phyloP scores from a whole-genome alignment of 129 eudicot species.

The Rutidosis leptorrhynchoides region DNA sequence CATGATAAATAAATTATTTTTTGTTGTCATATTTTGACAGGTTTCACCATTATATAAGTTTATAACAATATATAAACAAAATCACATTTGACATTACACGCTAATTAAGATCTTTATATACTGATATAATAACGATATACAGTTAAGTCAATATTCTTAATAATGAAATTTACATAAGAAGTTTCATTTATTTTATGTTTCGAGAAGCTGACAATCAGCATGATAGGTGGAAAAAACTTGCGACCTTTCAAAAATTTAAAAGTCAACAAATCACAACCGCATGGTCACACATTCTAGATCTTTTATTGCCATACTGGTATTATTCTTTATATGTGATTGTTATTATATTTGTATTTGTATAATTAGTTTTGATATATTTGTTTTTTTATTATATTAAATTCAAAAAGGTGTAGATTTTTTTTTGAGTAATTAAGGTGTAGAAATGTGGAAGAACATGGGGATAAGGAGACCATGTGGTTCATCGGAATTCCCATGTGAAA shows the following conservation, averaged over 20 bases:
- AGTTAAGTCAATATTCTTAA: no score
- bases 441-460: conserved; percentile 26
- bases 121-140: no score
- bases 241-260: conserved; percentile 12
- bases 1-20: neutral
- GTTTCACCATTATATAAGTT: no score
- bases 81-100: no score
- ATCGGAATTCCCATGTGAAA: neutral
- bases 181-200: neutral
- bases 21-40: neutral
- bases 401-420: no score
- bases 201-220: neutral
- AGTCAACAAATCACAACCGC: conserved; percentile 11
- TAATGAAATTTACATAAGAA: neutral
- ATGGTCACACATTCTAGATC: conserved; percentile 18
- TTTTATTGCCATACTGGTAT: neutral
- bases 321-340: no score
- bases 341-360: neutral
- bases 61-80: no score
- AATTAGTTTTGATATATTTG: neutral
- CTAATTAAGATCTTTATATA: no score
- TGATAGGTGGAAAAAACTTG: neutral
- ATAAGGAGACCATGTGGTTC: conserved; percentile 14
- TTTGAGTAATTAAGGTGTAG: no score
- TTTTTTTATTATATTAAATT: neutral